phyloP scores from a whole-genome alignment of 164 flowering plant species.

The Magnolia changhungtana region DNA sequence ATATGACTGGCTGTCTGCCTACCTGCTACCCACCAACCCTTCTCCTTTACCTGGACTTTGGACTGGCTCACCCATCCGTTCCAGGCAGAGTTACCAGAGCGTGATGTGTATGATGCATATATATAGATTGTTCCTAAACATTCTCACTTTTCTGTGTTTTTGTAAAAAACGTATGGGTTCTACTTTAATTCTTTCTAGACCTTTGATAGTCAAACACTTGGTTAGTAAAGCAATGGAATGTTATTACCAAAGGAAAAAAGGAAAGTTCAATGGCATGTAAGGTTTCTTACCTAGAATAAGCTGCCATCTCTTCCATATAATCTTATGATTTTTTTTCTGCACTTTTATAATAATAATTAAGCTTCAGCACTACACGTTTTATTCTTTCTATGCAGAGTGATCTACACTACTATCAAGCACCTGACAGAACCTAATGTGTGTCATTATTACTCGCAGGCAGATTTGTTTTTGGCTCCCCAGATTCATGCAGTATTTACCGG shows the following conservation, averaged over 20 bases:
- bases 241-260: background rate
- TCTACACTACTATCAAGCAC: no score
- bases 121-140: background rate
- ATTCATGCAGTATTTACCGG: constrained; percentile 35
- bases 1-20: background rate
- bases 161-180: background rate
- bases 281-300: no score
- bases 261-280: no score
- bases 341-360: background rate
- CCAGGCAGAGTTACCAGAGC: background rate
- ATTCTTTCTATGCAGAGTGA: no score
- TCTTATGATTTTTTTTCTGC: background rate
- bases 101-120: background rate
- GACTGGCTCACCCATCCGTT: background rate
- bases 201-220: background rate
- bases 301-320: no score
- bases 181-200: background rate
- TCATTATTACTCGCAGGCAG: constrained; percentile 48
- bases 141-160: background rate
- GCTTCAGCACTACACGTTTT: background rate
- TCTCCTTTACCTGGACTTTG: background rate
- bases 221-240: background rate
- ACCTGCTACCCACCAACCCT: background rate
- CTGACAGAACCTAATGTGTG: background rate
- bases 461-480: constrained; percentile 71